phyloP scores from a whole-genome alignment of 2,329 filamentous ascomycete genomes.

The Hymenoscyphus repandus region DNA sequence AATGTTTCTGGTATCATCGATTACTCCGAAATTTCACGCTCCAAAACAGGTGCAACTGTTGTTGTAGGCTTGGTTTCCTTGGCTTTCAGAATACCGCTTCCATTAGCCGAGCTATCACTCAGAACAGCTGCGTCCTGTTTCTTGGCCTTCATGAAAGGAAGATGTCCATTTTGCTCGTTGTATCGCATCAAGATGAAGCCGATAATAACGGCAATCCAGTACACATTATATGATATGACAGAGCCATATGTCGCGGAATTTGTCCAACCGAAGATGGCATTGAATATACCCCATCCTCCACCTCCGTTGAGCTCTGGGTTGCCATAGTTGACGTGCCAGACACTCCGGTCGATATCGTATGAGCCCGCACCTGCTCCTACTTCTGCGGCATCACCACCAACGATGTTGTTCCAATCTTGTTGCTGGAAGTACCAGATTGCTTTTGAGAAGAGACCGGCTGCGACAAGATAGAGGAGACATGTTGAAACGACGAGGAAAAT shows the following conservation, averaged over 20 bases:
- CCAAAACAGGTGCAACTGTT: slow-evolving; percentile 6
- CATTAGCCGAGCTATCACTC: slow-evolving; percentile 4
- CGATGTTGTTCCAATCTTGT: slow-evolving; percentile 52
- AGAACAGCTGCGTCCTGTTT: neutral
- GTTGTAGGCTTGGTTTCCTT: slow-evolving; percentile 1
- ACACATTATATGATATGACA: slow-evolving; percentile 80
- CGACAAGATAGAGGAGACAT: slow-evolving; percentile 78
- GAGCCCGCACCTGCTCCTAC: slow-evolving; percentile 65
- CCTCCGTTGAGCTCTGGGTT: slow-evolving; percentile 67
- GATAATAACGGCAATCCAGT: slow-evolving; percentile 71
- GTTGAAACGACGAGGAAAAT: slow-evolving; percentile 78
- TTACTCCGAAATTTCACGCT: slow-evolving; percentile 11
- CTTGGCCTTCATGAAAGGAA: slow-evolving; percentile 32
- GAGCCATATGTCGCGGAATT: slow-evolving; percentile 87
- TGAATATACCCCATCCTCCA: slow-evolving; percentile 82
- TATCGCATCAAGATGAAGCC: slow-evolving; percentile 62
- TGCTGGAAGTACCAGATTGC: slow-evolving; percentile 70
- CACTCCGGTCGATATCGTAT: slow-evolving; percentile 71
- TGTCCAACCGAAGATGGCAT: slow-evolving; percentile 78
- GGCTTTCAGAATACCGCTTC: neutral
- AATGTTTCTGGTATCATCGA: neutral
- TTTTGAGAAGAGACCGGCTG: slow-evolving; percentile 74
- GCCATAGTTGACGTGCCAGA: slow-evolving; percentile 86
- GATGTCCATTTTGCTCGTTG: slow-evolving; percentile 52
- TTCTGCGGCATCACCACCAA: slow-evolving; percentile 52